These are phyloP conservation scores for Coemansia sp. DNA, from an alignment of 192 early-diverging fungal genomes.

Conservation along the genomic window DNA sequence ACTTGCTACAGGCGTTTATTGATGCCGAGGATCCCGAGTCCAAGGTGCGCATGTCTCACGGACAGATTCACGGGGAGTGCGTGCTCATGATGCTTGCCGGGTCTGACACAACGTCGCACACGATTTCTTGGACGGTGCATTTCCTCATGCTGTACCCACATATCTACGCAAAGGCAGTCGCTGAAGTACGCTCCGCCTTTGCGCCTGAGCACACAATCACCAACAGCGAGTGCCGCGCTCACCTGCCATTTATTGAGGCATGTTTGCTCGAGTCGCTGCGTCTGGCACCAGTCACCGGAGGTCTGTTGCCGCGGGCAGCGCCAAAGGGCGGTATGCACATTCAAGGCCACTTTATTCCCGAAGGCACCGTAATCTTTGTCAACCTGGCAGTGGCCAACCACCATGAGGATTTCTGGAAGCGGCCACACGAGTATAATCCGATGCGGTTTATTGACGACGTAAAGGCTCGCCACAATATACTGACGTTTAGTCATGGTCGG, in stretches of 20 bases:
- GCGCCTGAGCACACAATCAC: slow-evolving; percentile 12
- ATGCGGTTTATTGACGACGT: slow-evolving; percentile 24
- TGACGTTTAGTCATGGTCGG: slow-evolving; percentile 32
- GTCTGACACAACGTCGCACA: slow-evolving; percentile 33
- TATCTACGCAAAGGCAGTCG: slow-evolving; percentile 17
- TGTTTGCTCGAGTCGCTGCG: slow-evolving; percentile 46
- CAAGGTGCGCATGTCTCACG: slow-evolving; percentile 39
- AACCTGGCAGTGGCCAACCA: slow-evolving; percentile 38
- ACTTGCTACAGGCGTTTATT: slow-evolving; percentile 52
- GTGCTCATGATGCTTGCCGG: slow-evolving; percentile 48
- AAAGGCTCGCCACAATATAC: slow-evolving; percentile 22
- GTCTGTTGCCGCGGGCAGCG: slow-evolving; percentile 22
- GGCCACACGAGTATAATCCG: slow-evolving; percentile 25
- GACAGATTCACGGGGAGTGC: slow-evolving; percentile 45
- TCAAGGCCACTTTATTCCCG: slow-evolving; percentile 33
- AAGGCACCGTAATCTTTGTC: slow-evolving; percentile 23
- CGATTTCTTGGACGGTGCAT: slow-evolving; percentile 40
- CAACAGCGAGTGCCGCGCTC: slow-evolving; percentile 21
- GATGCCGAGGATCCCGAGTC: slow-evolving; percentile 50
- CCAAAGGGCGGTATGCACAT: slow-evolving; percentile 26
- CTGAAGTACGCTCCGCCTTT: slow-evolving; percentile 27
- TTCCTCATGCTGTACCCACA: slow-evolving; percentile 33
- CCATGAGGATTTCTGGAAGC: slow-evolving; percentile 23
- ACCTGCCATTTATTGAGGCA: slow-evolving; percentile 42
- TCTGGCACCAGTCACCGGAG: slow-evolving; percentile 32